phyloP scores from a whole-genome alignment of 176 grass and related monocot genomes.

The Cenchrus purpureus region DNA sequence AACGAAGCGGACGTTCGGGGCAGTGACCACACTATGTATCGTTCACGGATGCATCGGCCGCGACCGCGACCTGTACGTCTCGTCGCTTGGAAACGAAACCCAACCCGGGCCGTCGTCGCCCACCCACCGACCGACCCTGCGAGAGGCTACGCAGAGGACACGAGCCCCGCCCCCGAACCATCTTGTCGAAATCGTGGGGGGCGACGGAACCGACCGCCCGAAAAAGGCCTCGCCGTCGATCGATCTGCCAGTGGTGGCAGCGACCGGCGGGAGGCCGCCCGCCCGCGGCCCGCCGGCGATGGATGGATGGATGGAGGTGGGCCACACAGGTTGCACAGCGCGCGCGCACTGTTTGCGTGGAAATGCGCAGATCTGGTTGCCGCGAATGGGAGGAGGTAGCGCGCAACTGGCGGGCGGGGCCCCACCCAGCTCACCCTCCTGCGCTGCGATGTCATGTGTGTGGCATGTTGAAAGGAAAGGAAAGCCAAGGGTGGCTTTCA shows the following conservation, averaged over 20 bases:
- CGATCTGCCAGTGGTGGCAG: neutral
- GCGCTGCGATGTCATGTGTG: neutral
- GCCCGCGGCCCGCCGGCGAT: too few species aligned
- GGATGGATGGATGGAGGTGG: too few species aligned
- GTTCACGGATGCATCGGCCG: too few species aligned
- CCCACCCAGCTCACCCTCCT: neutral
- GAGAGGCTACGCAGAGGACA: too few species aligned
- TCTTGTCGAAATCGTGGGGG: neutral
- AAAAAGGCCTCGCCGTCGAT: neutral
- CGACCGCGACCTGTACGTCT: too few species aligned
- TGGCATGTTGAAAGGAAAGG: neutral
- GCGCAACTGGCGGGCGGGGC: neutral
- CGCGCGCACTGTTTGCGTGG: constrained; percentile 18
- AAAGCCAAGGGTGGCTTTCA: constrained; percentile 1
- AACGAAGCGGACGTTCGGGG: too few species aligned
- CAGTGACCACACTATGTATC: too few species aligned
- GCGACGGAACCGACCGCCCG: neutral
- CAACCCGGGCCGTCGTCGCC: too few species aligned
- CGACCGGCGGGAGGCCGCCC: too few species aligned
- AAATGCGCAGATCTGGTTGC: constrained; percentile 37
- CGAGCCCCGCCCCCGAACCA: neutral
- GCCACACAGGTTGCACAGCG: too few species aligned
- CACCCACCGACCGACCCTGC: too few species aligned
- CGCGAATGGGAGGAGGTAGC: neutral
- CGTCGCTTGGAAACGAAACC: too few species aligned